Percentiles rank a stretch among this genome's conserved stretches.
These are phyloP conservation scores for Aspergillus japonicus DNA, from an alignment of 2,329 filamentous ascomycete genomes.

Conservation along the genomic window DNA sequence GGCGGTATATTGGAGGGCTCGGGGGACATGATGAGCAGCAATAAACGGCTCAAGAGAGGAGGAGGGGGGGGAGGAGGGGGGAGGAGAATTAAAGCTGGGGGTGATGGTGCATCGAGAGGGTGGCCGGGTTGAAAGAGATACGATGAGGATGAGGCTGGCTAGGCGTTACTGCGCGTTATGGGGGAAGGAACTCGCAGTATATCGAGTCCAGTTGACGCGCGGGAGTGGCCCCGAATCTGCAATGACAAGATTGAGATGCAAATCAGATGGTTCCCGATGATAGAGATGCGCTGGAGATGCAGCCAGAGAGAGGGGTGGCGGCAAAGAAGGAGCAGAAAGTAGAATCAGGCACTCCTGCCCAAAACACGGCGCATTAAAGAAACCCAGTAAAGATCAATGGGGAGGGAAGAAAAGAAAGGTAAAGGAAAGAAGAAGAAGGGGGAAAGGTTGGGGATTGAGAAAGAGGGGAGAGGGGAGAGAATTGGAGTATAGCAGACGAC, in stretches of 20 bases:
- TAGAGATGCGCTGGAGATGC: conserved; percentile 5
- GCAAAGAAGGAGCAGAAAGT: conserved; percentile 12
- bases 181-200: not conserved
- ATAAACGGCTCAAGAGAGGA: conserved; percentile 4
- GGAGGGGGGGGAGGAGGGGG: not conserved
- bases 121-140: conserved; percentile 15
- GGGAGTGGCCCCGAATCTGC: not conserved
- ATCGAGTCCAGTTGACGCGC: not conserved
- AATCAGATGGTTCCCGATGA: conserved; percentile 5
- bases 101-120: conserved; percentile 15
- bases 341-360: not conserved
- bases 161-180: too few relatives aligned
- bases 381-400: too few relatives aligned
- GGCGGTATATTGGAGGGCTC: conserved; percentile 29
- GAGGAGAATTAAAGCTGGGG: not conserved
- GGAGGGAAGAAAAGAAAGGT: conserved; percentile 16
- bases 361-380: not conserved
- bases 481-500: conserved; percentile 8
- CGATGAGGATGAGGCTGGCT: not conserved
- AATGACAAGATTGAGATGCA: conserved; percentile 10
- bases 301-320: conserved; percentile 13
- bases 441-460: conserved; percentile 1
- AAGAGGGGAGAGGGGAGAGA: conserved; percentile 18
- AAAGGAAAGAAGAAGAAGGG: conserved; percentile 9
- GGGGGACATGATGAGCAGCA: conserved; percentile 31